These are phyloP conservation scores for Neurospora sp. DNA, from an alignment of 495 filamentous ascomycete species.

Conservation along the genomic window DNA sequence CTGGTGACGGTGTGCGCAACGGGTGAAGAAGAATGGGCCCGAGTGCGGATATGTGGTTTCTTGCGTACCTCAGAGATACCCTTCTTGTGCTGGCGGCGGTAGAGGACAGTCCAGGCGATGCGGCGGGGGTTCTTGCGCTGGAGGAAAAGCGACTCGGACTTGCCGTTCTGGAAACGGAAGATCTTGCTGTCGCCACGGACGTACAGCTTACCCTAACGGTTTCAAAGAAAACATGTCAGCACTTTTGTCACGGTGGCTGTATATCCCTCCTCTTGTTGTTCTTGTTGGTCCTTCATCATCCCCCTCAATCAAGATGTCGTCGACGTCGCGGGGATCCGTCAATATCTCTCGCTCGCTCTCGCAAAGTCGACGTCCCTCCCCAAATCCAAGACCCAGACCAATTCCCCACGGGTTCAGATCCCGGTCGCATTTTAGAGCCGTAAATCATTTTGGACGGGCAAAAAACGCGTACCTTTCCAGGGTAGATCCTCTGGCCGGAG, in stretches of 20 bases:
- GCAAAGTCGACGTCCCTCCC: neutral
- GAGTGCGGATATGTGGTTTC: constrained; percentile 7
- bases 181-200: constrained; percentile 99
- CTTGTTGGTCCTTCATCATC: neutral
- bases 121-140: constrained; percentile 99
- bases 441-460: neutral
- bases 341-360: neutral
- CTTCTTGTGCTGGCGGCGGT: constrained; percentile 98
- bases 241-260: neutral
- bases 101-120: constrained; percentile 97
- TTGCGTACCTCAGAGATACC: constrained; percentile 96
- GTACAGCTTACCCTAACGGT: constrained; percentile 88
- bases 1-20: constrained; percentile 8
- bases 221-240: constrained; percentile 18
- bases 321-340: neutral
- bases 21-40: neutral
- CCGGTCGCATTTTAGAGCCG: neutral
- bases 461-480: constrained; percentile 75
- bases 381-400: neutral
- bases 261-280: neutral
- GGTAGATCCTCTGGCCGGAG: constrained; percentile 97
- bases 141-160: constrained; percentile 98
- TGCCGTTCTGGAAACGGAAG: constrained; percentile 99
- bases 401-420: neutral
- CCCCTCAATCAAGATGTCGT: neutral